Evolutionary conservation across 768 basidiomycete genomes (phyloP), one percentile per base, ranked within the genome.

Genomic region (Suillus spraguei): DNA sequence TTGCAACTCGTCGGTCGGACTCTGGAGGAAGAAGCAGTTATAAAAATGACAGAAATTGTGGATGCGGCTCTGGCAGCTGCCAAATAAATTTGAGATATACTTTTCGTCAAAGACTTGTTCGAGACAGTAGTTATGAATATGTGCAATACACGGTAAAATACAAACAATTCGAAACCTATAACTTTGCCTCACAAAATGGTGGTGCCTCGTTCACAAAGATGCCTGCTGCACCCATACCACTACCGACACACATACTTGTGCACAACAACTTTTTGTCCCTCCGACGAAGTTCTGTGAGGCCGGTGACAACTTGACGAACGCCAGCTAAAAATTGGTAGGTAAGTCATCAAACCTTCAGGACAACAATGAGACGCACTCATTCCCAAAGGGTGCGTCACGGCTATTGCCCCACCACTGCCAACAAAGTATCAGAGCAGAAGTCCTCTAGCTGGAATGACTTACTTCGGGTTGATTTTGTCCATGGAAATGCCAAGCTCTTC

Each of bases 141-240:
- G 50, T 52, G 32, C 52, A 24, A 63, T 56, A 55, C 2, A 20
- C 14, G 35, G 35, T 59, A 60, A 59, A 60, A 39, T 56, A 59
- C 22, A 61, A 22, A 20, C 24, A 33, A 33, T 54, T 14, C 13
- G 9, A 33, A 56, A 38, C 47, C 63, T 60, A 72, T 44, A 76
- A 76, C 61, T 74, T 75, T 42, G 73, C 61, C 10, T 63, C 44
- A 49, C 59, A 63, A 32, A 59, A 56, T 17, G 68, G 61, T 17
- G 60, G 77, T 52, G 76, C 78, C 70, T 94, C 91, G 68, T 92
- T 92, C 17, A 94, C 87, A 64, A 93, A 89, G 42, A 94, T 83
- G 4, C 87, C 87, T 1, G 91, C 91, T 17, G 92, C 91, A 7
- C 92, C 94, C 94, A 95, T 94, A 20, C 94, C 94, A 69, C 89